phyloP scores from a whole-genome alignment of 176 grass and related monocot species.

The Musa itinerans region DNA sequence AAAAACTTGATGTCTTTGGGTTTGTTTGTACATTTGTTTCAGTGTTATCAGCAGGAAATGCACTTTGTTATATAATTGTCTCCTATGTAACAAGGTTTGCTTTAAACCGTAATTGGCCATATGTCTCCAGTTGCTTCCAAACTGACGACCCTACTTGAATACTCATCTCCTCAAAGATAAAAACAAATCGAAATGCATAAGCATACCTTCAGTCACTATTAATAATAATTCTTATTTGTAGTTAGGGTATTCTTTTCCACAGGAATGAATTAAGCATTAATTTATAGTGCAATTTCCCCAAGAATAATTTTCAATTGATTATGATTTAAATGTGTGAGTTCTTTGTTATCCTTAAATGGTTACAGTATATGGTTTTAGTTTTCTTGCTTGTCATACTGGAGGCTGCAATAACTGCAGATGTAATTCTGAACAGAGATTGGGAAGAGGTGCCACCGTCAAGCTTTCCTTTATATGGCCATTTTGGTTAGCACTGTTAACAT shows the following conservation, averaged over 20 bases:
- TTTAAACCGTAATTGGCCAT: neutral
- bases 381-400: constrained; percentile 73
- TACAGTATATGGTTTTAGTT: constrained; percentile 50
- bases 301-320: constrained; percentile 5
- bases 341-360: constrained; percentile 50
- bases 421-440: constrained; percentile 82
- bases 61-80: neutral
- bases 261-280: too few relatives aligned
- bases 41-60: neutral
- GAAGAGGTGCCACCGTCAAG: constrained; percentile 47
- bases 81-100: neutral
- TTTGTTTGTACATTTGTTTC: neutral
- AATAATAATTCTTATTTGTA: neutral
- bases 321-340: too few relatives aligned
- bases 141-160: too few relatives aligned
- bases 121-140: too few relatives aligned
- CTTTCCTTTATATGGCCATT: neutral
- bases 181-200: too few relatives aligned
- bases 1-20: neutral
- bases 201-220: too few relatives aligned
- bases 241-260: too few relatives aligned
- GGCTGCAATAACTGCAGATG: constrained; percentile 52
- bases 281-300: neutral
- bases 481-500: neutral
- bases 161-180: too few relatives aligned